These are phyloP conservation scores for Calonectria honghensis DNA, from an alignment of 2,329 filamentous ascomycete species.

Conservation along the genomic window DNA sequence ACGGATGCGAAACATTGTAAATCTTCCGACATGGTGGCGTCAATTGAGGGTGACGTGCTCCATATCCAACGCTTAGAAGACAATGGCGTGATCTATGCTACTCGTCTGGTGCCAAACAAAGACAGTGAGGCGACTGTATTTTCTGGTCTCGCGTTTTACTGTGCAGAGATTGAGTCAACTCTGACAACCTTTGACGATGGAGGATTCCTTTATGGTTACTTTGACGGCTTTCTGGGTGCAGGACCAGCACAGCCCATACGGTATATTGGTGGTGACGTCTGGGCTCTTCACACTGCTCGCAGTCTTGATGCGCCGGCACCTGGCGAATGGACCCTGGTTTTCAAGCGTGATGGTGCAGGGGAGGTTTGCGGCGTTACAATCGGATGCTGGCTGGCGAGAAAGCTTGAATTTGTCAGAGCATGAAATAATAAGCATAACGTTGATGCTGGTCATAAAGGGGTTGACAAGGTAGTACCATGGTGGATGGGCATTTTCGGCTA, in stretches of 20 bases:
- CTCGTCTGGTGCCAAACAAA: background rate
- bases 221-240: background rate
- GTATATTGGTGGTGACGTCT: background rate
- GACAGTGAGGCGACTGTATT: background rate
- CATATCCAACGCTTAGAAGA: background rate
- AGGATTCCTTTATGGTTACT: background rate
- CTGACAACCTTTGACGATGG: background rate
- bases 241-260: background rate
- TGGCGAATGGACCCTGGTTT: background rate
- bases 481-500: background rate
- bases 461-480: background rate
- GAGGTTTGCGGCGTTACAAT: background rate
- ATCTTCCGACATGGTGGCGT: background rate
- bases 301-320: background rate
- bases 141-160: background rate
- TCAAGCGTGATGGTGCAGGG: background rate
- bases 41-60: background rate
- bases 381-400: background rate
- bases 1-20: background rate
- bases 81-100: background rate
- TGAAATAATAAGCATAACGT: background rate
- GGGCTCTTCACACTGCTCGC: background rate
- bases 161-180: background rate
- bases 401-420: background rate
- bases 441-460: too few species aligned